Evolutionary conservation across 495 filamentous ascomycete species (phyloP), one percentile per base, ranked within the genome.

Genomic region (Oleoguttula mirabilis): DNA sequence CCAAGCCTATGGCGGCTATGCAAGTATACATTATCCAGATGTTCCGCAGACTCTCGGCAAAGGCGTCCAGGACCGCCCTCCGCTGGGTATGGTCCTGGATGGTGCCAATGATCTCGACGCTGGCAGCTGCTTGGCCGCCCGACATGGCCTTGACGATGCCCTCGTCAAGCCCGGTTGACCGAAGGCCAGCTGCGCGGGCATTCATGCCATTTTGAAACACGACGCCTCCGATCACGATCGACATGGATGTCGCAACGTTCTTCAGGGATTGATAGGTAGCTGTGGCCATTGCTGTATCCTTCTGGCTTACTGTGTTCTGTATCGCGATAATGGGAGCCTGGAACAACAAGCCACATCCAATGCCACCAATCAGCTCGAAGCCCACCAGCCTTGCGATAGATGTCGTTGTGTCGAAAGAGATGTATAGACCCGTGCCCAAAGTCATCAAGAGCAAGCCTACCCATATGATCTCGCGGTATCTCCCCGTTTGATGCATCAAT

Each of bases 11-110:
- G 7, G 55, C 71, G 12, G 67, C 60, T 43, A 77, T 54, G 49
- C 62, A 66, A 5, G 75, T 74, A 51, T 74, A 77, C 34, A 74
- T 34, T 22, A 79, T 75, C 72, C 71, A 79, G 52, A 82, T 68
- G 43, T 78, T 75, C 39, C 67, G 57, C 42, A 78, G 55, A 47
- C 75, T 77, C 65, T 65, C 68, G 12, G 76, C 66, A 57, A 73
- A 82, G 0, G 73, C 75, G 28, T 69, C 57, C 41, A 66, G 59
- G 3, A 77, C 66, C 8, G 64, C 73, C 7, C 51, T 36, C 10
- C 65, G 50, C 55, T 74, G 69, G 3, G 47, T 33, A 0, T 58
- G 41, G 50, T 77, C 62, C 14, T 53, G 27, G 22, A 79, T 64
- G 0, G 55, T 50, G 25, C 56, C 55, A 24, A 76, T 60, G 16